Evolutionary conservation across 1,139 yeast species (phyloP).

Genomic region (Hansenula lynferdii): DNA sequence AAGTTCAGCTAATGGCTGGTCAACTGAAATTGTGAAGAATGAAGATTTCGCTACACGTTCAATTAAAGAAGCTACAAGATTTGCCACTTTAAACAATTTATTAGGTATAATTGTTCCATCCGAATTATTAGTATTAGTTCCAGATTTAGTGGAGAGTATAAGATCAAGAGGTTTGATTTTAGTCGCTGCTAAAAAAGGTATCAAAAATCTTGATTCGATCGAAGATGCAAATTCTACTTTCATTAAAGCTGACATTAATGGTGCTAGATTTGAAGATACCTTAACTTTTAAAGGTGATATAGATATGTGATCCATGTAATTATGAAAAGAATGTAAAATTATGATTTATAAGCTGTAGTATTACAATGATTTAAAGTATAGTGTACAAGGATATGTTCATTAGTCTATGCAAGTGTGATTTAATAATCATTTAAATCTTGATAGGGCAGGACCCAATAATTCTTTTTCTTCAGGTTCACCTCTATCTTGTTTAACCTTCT

Average conservation of each 20-base stretch:
- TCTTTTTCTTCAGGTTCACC: slow-evolving; percentile 54
- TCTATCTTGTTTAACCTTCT: slow-evolving; percentile 39
- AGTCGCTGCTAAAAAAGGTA: slow-evolving; percentile 53
- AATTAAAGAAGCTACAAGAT: slow-evolving; percentile 58
- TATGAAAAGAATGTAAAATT: not conserved
- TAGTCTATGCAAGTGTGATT: not conserved
- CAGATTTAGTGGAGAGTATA: slow-evolving; percentile 69
- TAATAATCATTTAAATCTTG: slow-evolving; percentile 42
- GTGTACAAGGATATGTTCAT: not conserved
- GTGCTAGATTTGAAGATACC: slow-evolving; percentile 61
- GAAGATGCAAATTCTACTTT: not conserved
- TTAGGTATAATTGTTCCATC: slow-evolving; percentile 79
- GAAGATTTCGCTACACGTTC: slow-evolving; percentile 45
- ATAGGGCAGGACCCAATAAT: slow-evolving; percentile 49
- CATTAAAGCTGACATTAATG: slow-evolving; percentile 55
- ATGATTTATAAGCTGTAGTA: not conserved
- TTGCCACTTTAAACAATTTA: slow-evolving; percentile 77
- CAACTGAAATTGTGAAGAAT: slow-evolving; percentile 20
- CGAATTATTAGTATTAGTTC: slow-evolving; percentile 65
- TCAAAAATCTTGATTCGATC: slow-evolving; percentile 21
- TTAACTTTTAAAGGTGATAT: slow-evolving; percentile 68
- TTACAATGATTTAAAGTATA: not conserved
- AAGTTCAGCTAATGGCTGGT: slow-evolving; percentile 35
- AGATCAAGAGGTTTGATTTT: slow-evolving; percentile 78
- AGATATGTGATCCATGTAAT: slow-evolving; percentile 41